phyloP scores from a whole-genome alignment of 306 rosid genomes.

The Quercus gilva region DNA sequence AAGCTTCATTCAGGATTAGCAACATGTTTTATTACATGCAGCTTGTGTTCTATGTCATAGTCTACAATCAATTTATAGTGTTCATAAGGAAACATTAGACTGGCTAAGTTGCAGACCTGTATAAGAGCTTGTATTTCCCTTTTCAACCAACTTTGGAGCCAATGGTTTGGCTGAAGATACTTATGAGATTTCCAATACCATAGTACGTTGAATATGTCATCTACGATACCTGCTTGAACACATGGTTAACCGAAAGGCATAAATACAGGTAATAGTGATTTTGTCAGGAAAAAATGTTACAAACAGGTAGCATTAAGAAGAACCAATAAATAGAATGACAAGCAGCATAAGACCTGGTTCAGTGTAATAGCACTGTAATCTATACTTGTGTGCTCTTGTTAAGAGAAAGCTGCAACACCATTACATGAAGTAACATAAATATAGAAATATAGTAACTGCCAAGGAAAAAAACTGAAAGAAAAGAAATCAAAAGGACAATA shows the following conservation, averaged over 20 bases:
- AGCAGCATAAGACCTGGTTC: constrained; percentile 59
- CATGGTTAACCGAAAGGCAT: neutral
- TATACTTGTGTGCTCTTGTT: constrained; percentile 68
- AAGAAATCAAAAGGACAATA: constrained; percentile 24
- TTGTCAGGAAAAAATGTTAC: neutral
- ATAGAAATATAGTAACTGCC: constrained; percentile 9
- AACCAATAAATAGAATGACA: constrained; percentile 13
- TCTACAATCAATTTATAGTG: neutral
- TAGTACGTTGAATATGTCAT: constrained; percentile 54
- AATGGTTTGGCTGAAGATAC: constrained; percentile 61
- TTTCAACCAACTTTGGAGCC: constrained; percentile 80
- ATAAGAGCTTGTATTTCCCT: constrained; percentile 84
- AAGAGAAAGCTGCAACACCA: constrained; percentile 61
- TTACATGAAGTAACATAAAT: constrained; percentile 4
- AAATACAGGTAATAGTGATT: constrained; percentile 1
- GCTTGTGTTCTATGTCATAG: no score
- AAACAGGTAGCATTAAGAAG: constrained; percentile 9
- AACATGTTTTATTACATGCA: no score
- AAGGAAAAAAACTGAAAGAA: neutral
- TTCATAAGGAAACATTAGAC: neutral
- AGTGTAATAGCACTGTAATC: constrained; percentile 87
- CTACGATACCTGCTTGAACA: constrained; percentile 52
- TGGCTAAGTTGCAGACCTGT: constrained; percentile 52
- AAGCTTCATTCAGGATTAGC: no score
- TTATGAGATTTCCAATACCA: constrained; percentile 62